Percentiles rank a stretch among this genome's conserved stretches.
These are phyloP conservation scores for Albugo candida DNA, from an alignment of 352 stramenopile species.

Conservation along the genomic window DNA sequence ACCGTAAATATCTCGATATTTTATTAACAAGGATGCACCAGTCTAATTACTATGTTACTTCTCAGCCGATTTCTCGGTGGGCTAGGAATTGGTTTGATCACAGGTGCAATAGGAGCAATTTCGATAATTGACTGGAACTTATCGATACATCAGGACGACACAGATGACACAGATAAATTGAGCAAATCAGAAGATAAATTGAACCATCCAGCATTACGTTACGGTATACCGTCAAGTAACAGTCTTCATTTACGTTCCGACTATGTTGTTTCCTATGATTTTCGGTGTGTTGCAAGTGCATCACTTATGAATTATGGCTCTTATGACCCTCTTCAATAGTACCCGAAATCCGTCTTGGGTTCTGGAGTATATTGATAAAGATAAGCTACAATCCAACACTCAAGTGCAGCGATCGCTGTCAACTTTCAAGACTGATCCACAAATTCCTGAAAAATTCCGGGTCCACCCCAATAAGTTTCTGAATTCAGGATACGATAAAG, in stretches of 20 bases:
- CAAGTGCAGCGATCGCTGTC: slow-evolving; percentile 69
- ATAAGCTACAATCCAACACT: slow-evolving; percentile 38
- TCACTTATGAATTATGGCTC: neutral
- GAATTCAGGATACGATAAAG: slow-evolving; percentile 87
- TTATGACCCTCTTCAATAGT: slow-evolving; percentile 11
- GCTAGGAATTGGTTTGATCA: too few relatives aligned
- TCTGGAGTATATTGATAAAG: slow-evolving; percentile 58
- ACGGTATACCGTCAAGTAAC: slow-evolving; percentile 34
- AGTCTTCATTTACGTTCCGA: slow-evolving; percentile 58
- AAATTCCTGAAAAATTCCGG: slow-evolving; percentile 54
- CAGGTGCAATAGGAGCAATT: too few relatives aligned
- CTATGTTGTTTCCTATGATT: slow-evolving; percentile 76
- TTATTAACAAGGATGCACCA: too few relatives aligned
- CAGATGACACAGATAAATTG: too few relatives aligned
- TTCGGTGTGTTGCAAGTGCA: slow-evolving; percentile 18
- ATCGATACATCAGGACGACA: too few relatives aligned
- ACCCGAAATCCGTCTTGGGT: slow-evolving; percentile 76
- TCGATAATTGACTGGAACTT: too few relatives aligned
- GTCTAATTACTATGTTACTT: too few relatives aligned
- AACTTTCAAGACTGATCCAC: slow-evolving; percentile 67
- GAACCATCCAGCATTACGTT: slow-evolving; percentile 48
- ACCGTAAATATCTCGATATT: too few relatives aligned
- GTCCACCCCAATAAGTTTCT: slow-evolving; percentile 77
- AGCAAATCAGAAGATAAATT: neutral
- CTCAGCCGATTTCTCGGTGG: too few relatives aligned